phyloP scores from a whole-genome alignment of 163 green algal species.

The Volvox carteri region DNA sequence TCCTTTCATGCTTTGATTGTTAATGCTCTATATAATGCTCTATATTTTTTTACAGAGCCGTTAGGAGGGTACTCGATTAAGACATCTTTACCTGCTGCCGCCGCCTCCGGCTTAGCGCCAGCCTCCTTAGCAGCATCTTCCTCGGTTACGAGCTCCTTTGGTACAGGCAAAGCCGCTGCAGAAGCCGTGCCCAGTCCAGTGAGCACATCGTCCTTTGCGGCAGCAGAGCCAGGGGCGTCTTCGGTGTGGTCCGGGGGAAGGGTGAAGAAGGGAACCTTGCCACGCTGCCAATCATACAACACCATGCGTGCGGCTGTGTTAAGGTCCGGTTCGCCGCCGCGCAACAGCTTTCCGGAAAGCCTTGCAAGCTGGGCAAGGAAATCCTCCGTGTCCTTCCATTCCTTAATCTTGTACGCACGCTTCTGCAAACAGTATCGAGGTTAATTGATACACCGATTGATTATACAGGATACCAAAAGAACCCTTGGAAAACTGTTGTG shows the following conservation, averaged over 20 bases:
- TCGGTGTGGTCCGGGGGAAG: slow-evolving; percentile 87
- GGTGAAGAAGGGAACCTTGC: slow-evolving; percentile 97
- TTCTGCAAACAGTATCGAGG: slow-evolving; percentile 63
- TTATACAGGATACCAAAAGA: too few species aligned
- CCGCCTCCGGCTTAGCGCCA: slow-evolving; percentile 70
- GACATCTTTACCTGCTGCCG: slow-evolving; percentile 64
- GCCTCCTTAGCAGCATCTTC: slow-evolving; percentile 73
- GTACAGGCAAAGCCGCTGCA: slow-evolving; percentile 35
- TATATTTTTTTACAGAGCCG: too few species aligned
- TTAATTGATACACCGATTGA: too few species aligned
- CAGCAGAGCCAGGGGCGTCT: slow-evolving; percentile 19
- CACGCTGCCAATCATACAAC: slow-evolving; percentile 99
- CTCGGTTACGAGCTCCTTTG: slow-evolving; percentile 69
- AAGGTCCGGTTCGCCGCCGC: slow-evolving; percentile 95
- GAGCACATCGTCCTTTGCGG: background rate
- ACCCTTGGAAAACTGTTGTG: too few species aligned
- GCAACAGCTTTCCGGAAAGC: slow-evolving; percentile 90
- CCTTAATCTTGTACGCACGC: slow-evolving; percentile 90
- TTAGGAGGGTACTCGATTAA: too few species aligned
- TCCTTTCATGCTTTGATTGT: too few species aligned
- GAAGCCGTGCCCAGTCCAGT: slow-evolving; percentile 7
- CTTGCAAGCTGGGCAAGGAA: slow-evolving; percentile 95
- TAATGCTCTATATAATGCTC: too few species aligned
- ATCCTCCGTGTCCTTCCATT: slow-evolving; percentile 89
- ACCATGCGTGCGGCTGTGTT: slow-evolving; percentile 97